phyloP scores from a whole-genome alignment of 352 stramenopile genomes.

The Hyaloperonospora arabidopsidis region DNA sequence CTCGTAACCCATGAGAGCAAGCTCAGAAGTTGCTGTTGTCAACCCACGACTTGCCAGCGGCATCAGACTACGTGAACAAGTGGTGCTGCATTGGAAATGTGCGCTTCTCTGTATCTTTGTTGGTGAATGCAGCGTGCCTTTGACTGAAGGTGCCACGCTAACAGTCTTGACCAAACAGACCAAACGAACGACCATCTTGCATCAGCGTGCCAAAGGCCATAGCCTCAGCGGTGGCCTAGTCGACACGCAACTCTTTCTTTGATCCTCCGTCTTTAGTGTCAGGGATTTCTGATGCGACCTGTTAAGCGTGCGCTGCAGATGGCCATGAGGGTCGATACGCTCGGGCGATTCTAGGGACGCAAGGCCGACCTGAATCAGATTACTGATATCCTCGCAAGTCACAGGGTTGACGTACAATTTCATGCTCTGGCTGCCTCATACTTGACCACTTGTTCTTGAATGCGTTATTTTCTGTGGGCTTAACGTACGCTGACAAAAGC shows the following conservation, averaged over 20 bases:
- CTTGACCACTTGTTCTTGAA: constrained; percentile 66
- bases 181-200: constrained; percentile 72
- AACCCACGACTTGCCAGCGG: constrained; percentile 45
- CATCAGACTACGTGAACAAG: constrained; percentile 28
- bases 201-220: constrained; percentile 85
- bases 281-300: constrained; percentile 68
- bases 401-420: constrained; percentile 45
- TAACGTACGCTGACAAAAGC: too few species aligned
- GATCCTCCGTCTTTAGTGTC: constrained; percentile 24
- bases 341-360: constrained; percentile 56
- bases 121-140: constrained; percentile 79
- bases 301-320: constrained; percentile 71
- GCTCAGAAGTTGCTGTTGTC: constrained; percentile 81
- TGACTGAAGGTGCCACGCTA: constrained; percentile 86
- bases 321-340: constrained; percentile 52
- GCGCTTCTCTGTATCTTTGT: constrained; percentile 64
- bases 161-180: constrained; percentile 82
- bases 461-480: constrained; percentile 59
- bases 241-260: constrained; percentile 45
- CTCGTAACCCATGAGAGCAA: constrained; percentile 86
- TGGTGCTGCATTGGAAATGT: constrained; percentile 73
- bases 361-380: constrained; percentile 50
- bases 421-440: constrained; percentile 40
- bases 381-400: constrained; percentile 51
- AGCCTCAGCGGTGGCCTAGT: constrained; percentile 84